These are phyloP conservation scores for Amylocarpus encephaloides DNA, from an alignment of 2,329 filamentous ascomycete species.

Conservation along the genomic window DNA sequence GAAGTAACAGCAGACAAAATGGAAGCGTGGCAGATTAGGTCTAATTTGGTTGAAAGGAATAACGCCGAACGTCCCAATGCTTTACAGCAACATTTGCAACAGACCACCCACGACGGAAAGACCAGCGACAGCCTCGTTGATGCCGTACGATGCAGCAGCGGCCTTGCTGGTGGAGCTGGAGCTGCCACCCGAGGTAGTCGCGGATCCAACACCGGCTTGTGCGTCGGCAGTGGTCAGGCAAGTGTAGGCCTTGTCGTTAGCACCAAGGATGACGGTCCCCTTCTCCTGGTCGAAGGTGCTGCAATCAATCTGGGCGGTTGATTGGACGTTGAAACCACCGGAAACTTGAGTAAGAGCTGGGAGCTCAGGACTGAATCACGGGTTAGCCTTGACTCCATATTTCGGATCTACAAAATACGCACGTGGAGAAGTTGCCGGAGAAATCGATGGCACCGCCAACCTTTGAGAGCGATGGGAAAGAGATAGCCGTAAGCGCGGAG, in stretches of 20 bases:
- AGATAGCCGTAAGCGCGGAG: constrained; percentile 61
- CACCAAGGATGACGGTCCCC: constrained; percentile 21
- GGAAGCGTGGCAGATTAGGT: constrained; percentile 33
- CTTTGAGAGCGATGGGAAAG: constrained; percentile 60
- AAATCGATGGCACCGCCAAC: constrained; percentile 79
- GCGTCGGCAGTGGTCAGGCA: constrained; percentile 33
- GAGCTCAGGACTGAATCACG: constrained; percentile 55
- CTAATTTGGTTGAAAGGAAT: constrained; percentile 31
- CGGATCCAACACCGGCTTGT: constrained; percentile 26
- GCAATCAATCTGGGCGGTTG: constrained; percentile 25
- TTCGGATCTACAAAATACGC: constrained; percentile 37
- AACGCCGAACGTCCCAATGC: constrained; percentile 30
- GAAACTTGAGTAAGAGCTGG: constrained; percentile 60
- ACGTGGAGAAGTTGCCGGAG: constrained; percentile 78
- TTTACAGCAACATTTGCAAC: constrained; percentile 41
- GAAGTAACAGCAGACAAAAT: constrained; percentile 22
- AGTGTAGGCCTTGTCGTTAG: constrained; percentile 42
- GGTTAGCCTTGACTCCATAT: constrained; percentile 29
- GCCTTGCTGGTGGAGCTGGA: constrained; percentile 28
- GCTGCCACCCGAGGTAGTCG: constrained; percentile 28
- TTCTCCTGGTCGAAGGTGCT: constrained; percentile 24
- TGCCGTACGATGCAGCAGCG: constrained; percentile 34
- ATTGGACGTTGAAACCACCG: constrained; percentile 60
- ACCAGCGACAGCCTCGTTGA: constrained; percentile 35
- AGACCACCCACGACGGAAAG: constrained; percentile 39